These are phyloP conservation scores for Acanthamoeba healyi DNA, from an alignment of 208 protist genomes.

Conservation along the genomic window DNA sequence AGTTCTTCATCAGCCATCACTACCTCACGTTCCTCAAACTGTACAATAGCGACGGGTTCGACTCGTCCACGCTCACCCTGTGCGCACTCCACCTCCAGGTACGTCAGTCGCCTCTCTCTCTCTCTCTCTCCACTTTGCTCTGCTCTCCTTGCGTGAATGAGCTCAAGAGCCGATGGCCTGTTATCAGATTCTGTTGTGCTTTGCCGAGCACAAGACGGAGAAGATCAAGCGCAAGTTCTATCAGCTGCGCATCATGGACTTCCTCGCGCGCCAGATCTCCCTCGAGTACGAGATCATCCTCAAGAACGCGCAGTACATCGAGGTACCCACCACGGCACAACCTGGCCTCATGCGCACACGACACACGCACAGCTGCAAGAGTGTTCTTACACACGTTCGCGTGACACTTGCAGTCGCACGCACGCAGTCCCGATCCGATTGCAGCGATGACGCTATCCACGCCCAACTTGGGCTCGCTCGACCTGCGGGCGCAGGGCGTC, in stretches of 20 bases:
- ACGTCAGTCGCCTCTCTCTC: not conserved
- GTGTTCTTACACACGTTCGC: not conserved
- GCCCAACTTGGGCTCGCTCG: not conserved
- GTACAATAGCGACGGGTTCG: slow-evolving; percentile 72
- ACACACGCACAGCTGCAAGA: not conserved
- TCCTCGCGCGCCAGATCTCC: slow-evolving; percentile 61
- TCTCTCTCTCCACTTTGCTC: not conserved
- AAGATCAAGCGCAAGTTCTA: slow-evolving; percentile 76
- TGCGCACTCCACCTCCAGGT: slow-evolving; percentile 45
- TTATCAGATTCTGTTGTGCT: slow-evolving; percentile 65
- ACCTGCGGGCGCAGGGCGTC: not conserved
- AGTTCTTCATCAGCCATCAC: slow-evolving; percentile 75
- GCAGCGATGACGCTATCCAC: not conserved
- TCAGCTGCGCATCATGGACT: slow-evolving; percentile 71
- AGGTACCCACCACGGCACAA: not conserved
- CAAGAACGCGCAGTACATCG: slow-evolving; percentile 74
- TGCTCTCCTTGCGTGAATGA: not conserved
- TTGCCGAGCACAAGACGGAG: slow-evolving; percentile 68
- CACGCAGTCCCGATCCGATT: slow-evolving; percentile 8
- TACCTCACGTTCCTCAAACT: slow-evolving; percentile 73
- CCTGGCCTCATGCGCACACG: not conserved
- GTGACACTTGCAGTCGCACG: not conserved
- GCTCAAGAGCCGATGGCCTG: too few relatives aligned
- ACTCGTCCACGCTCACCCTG: slow-evolving; percentile 52
- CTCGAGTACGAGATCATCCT: slow-evolving; percentile 75